A percentile compares a stretch with the other conserved stretches of the same genome.
Conservation (phyloP, 2,329 filamentous ascomycete genomes). For the Fusarium sterilihyphosum region DNA sequence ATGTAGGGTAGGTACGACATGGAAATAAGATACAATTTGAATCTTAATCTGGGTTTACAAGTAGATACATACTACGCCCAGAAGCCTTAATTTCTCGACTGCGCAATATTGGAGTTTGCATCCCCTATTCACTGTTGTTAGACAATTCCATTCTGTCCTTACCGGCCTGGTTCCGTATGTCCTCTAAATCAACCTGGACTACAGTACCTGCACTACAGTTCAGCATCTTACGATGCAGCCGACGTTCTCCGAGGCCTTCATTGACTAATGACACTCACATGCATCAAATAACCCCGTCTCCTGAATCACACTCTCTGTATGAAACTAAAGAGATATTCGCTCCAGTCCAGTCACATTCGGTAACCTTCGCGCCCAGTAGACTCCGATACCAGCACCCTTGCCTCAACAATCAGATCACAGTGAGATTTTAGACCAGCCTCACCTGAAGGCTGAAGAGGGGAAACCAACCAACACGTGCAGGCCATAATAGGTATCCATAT, state of each 20-base stretch:
- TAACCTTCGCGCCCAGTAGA: neutral
- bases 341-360: neutral
- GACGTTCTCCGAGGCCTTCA: neutral
- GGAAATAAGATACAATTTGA: no score
- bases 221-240: neutral
- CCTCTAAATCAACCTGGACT: no score
- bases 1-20: neutral
- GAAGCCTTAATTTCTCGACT: fast-evolving
- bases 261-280: neutral
- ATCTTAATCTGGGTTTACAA: no score
- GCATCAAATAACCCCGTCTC: neutral
- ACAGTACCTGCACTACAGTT: fast-evolving
- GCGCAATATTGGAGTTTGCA: neutral
- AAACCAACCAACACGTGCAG: no score
- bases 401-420: neutral
- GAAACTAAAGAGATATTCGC: neutral
- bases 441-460: neutral
- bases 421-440: neutral
- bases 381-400: neutral
- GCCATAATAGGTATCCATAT: neutral
- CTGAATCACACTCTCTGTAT: neutral
- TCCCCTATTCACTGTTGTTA: neutral
- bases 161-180: neutral
- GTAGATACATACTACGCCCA: neutral
- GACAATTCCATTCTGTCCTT: fast-evolving